Base-by-base conservation (phyloP, 2,329 filamentous ascomycete genomes). In the Pseudocercospora eumusae region DNA sequence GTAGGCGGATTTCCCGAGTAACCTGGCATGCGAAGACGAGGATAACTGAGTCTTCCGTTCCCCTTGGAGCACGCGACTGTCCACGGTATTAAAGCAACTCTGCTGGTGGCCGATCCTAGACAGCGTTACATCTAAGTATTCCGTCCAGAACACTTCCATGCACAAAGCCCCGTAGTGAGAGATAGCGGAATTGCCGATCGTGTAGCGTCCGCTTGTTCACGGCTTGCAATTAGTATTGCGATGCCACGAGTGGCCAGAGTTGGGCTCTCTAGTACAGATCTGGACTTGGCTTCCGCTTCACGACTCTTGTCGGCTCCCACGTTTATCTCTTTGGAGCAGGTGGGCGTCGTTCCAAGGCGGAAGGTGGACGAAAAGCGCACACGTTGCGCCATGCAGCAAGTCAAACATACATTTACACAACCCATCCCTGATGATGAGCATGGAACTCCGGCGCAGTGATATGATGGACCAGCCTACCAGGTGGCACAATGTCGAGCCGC, bases 221-320 rank as follows among this genome's bases (percentile, higher is more conserved):
- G 25, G 21, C 47, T 13, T 28, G 15, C 47, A 25, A 52, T 52
- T 52, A 25, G 47, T 25, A 28, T 52, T 25, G 25, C 25, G 21
- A 25, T 52, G 47, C 21, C 47, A 52, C 47, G 47, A 52, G 47
- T 52, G 47, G 47, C 23, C 47, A 52, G 25, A 52, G 11, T 28
- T 27, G 31, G 45, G 23, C 5, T 50, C 18, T 25, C 45, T 50
- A 27, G 20, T 5, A 23, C 45, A 49, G 21, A 49, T 49, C 45
- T 45, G 47, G 50, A 31, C 50, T 54, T 54, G 50, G 50, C 50
- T 54, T 28, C 50, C 36, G 50, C 50, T 54, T 54, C 13, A 36
- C 9, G 13, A 25, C 9, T 54, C 52, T 54, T 54, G 25, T 54
- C 52, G 52, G 18, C 52, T 40, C 47, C 45, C 45, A 50, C 45